Conservation (phyloP, 2,329 filamentous ascomycete species). For the Phyllosticta ampelicida region DNA sequence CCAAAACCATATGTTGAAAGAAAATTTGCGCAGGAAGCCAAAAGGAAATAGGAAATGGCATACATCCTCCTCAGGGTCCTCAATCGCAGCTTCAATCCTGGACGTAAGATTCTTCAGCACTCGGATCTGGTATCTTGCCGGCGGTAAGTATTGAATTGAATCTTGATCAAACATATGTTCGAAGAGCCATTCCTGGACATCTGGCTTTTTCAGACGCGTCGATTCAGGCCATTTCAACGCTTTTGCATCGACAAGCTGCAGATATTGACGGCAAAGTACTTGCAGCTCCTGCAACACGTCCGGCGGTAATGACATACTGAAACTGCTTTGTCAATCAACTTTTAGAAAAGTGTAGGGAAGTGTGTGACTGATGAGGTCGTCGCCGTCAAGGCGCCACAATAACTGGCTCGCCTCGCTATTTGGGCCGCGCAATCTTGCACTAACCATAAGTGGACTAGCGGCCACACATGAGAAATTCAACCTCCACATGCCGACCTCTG, state of each 20-base stretch:
- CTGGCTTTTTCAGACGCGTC: conserved; percentile 46
- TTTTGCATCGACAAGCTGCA: conserved; percentile 58
- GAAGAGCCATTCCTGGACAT: conserved; percentile 58
- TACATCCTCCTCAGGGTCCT: conserved; percentile 82
- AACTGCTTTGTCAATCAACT: background rate
- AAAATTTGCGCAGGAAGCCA: background rate
- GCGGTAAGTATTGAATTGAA: conserved; percentile 47
- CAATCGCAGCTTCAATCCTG: conserved; percentile 61
- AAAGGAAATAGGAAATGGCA: conserved; percentile 30
- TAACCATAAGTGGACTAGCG: background rate
- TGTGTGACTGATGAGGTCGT: background rate
- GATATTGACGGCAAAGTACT: conserved; percentile 61
- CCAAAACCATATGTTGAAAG: background rate
- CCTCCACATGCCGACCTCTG: background rate
- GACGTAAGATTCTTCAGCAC: conserved; percentile 63
- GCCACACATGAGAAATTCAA: background rate
- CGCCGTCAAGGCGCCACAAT: background rate
- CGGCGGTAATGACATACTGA: background rate
- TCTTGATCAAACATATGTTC: conserved; percentile 53
- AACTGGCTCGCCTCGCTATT: too few relatives aligned
- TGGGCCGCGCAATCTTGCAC: too few relatives aligned
- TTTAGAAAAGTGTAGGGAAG: background rate
- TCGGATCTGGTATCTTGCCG: conserved; percentile 57
- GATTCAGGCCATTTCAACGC: conserved; percentile 53
- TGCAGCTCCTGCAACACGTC: conserved; percentile 19